Evolutionary conservation across 2,329 filamentous ascomycete species (phyloP), one percentile per base, ranked within the genome.

Genomic region (Xylaria sp.): DNA sequence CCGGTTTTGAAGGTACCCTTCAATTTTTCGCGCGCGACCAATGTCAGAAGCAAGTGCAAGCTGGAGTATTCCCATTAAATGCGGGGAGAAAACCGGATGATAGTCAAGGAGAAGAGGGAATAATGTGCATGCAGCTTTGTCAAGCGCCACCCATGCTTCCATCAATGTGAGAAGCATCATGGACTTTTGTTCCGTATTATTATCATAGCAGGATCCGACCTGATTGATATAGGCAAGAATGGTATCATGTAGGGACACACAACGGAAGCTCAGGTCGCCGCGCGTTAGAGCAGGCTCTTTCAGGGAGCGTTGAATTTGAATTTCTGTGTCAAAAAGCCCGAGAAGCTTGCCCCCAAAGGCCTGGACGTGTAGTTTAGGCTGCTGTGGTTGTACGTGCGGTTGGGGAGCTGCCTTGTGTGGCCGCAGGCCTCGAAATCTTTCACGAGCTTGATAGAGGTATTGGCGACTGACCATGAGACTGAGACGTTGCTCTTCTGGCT

Each of bases 71-170:
- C 88, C 76, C 2, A 89, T 66, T 0, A 79, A 61, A 1, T 75
- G 69, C 0, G 78, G 65, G 0, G 70, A 60, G 42, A 89, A 79
- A 0, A 74, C 69, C 0, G 84, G 81, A 22, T 80, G 72, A 49
- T 78, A 88, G 0, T 80, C 67, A 0, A 44, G 21, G 0, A 89
- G 66, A 0, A 87, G 66, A 0, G 79, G 77, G 44, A 73, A 82
- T 1, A 59, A 49, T 0, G 44, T 6, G 0, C 72, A 69, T 0
- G 79, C 77, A 11, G 65, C 66, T 9, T 70, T 60, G 55, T 89
- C 86, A 65, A 87, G 75, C 2, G 66, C 61, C 1, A 79, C 65
- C 85, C 85, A 89, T 0, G 83, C 59, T 50, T 84, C 78, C 65
- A 88, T 76, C 0, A 83, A 44, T 7, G 71, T 76, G 0, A 89